A percentile compares a stretch with the other conserved stretches of the same genome.
Conservation (phyloP, 192 early-diverging fungal species). For the Coemansia sp. region DNA sequence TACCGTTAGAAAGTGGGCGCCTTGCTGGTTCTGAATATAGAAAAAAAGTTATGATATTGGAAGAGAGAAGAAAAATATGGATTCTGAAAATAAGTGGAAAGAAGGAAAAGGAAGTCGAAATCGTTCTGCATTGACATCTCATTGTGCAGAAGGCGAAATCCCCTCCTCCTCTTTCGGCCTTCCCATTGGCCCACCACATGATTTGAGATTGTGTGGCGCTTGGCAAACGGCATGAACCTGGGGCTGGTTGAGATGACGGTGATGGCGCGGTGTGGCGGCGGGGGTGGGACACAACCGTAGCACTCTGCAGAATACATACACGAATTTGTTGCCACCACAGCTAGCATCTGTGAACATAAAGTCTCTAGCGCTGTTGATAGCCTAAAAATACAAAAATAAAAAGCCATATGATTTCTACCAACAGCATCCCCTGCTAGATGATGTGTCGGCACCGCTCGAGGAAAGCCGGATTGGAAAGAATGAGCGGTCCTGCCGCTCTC, state of each 20-base stretch:
- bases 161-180: background rate
- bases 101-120: background rate
- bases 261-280: background rate
- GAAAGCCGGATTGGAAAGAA: constrained; percentile 33
- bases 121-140: background rate
- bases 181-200: too few species aligned
- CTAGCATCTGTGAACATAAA: too few species aligned
- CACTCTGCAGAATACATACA: too few species aligned
- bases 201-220: too few species aligned
- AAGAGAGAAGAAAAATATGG: constrained; percentile 2
- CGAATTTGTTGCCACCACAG: too few species aligned
- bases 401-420: constrained; percentile 13
- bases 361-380: background rate
- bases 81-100: constrained; percentile 3
- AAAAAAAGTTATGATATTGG: background rate
- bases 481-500: constrained; percentile 23
- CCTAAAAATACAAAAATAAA: background rate
- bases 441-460: constrained; percentile 6
- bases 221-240: too few species aligned
- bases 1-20: background rate
- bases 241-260: background rate
- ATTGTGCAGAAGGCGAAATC: too few species aligned
- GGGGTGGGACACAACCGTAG: too few species aligned
- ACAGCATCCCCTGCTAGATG: constrained; percentile 18
- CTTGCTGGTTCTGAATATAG: background rate